Percentiles rank a stretch among this genome's conserved stretches.
phyloP scores from a whole-genome alignment of 2,329 filamentous ascomycete genomes.

The Colletotrichum sp. region DNA sequence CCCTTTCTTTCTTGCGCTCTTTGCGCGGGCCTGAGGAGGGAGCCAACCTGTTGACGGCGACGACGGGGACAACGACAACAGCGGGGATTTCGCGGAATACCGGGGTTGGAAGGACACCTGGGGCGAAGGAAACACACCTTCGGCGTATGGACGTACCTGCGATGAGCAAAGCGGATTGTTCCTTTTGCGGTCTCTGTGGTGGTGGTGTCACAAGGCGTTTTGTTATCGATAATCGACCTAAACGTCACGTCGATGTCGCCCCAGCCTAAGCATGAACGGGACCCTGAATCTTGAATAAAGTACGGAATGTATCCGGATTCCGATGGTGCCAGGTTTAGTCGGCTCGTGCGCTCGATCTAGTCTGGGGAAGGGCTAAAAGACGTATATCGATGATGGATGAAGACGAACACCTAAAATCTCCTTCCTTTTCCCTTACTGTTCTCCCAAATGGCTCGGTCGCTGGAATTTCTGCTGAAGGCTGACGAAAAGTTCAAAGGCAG shows the following conservation, averaged over 20 bases:
- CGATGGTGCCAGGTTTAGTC: neutral
- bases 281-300: neutral
- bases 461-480: neutral
- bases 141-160: neutral
- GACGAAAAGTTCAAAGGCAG: neutral
- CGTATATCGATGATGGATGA: neutral
- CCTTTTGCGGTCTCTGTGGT: neutral
- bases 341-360: neutral
- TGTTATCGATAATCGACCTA: neutral
- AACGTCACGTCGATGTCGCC: slow-evolving; percentile 10
- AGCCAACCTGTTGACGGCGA: neutral
- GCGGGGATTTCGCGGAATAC: neutral
- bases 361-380: neutral
- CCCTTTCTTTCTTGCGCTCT: neutral
- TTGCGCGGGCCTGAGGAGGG: neutral
- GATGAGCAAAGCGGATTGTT: neutral
- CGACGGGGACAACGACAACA: neutral
- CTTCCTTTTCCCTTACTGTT: neutral
- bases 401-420: neutral
- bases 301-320: neutral
- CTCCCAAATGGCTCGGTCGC: neutral
- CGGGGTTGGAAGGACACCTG: neutral
- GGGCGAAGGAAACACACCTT: neutral
- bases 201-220: neutral
- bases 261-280: slow-evolving; percentile 7